Base-by-base conservation (phyloP, 352 stramenopile genomes). In the Phytophthora chlamydospora region DNA sequence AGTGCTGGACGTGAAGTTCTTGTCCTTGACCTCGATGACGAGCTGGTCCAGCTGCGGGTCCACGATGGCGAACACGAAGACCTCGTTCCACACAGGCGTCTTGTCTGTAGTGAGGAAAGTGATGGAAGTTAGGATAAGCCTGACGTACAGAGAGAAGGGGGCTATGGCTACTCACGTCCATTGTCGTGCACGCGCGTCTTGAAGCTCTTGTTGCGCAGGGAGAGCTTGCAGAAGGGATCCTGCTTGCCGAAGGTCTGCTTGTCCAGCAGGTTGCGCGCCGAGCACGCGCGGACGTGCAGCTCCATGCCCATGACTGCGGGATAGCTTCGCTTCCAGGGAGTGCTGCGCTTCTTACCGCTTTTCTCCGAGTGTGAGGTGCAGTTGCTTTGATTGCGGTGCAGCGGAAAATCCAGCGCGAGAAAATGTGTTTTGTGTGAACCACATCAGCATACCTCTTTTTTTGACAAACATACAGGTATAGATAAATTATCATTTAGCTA, bases 181-280 rank as follows among this genome's bases (percentile, higher is more conserved):
- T 95, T 95, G 75, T 95, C 80, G 65, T 95, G 83, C 33, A 92
- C 84, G 58, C 80, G 79, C 36, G 85, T 95, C 70, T 78, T 88
- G 68, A 86, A 83, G 24, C 61, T 88, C 58, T 80, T 78, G 55
- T 71, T 61, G 38, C 86, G 72, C 17, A 95, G 61, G 6, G 66
- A 65, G 42, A 95, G 63, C 51, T 90, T 91, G 62, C 85, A 95
- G 71, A 79, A 95, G 12, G 83, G 85, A 52, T 95, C 85, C 52
- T 95, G 85, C 51, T 89, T 90, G 57, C 85, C 85, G 51, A 95
- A 93, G 3, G 81, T 92, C 68, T 95, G 86, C 62, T 91, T 91
- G 71, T 92, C 83, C 17, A 90, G 56, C 33, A 95, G 70, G 66
- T 95, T 92, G 27, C 84, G 83, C 46, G 80, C 86, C 41, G 78